Evolutionary conservation across 768 basidiomycete species (phyloP), one percentile per base, ranked within the genome.

Genomic region (Russula sp.): DNA sequence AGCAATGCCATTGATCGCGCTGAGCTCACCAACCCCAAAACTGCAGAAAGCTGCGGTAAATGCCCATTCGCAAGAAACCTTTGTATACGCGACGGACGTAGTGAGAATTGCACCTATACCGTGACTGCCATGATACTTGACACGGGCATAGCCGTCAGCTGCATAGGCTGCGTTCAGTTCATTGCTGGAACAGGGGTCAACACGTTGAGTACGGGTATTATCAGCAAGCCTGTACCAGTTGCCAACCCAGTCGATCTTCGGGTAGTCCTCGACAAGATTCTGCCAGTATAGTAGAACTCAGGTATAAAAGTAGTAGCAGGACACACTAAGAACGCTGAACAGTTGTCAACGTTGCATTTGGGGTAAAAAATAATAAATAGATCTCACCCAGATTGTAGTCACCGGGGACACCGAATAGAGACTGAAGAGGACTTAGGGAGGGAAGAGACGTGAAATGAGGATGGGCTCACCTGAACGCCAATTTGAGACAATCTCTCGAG

Each of bases 1-100:
- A 34, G 88, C 91, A 64, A 94, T 83, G 47, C 90, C 89, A 68
- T 92, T 91, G 40, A 89, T 85, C 4, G 94, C 93, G 45, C 87
- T 89, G 49, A 96, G 76, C 72, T 97, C 94, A 16, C 94, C 94
- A n/a, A 97, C 94, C 59, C 94, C 94, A 67, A 94, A 96, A 2
- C 87, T 89, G 56, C 22, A 67, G 56, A 32, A 6, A 27, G 18
- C 32, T 44, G 9, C n/a, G 35, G 13, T 35, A 16, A 27, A 34
- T 37, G 40, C 9, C 32, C 42, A 6, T 34, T 44, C 59, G 20
- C 22, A 57, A 49, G 16, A n/a, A 48, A 39, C 55, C 20, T 20
- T 37, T 14, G 7, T 8, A 14, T 31, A 13, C 18, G 3, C 22
- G 0, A 70, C 77, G n/a, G 68, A 88, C 87, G 89, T 97, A 11